Conservation (phyloP, 2,329 filamentous ascomycete species). For the Aspergillus alliaceus region DNA sequence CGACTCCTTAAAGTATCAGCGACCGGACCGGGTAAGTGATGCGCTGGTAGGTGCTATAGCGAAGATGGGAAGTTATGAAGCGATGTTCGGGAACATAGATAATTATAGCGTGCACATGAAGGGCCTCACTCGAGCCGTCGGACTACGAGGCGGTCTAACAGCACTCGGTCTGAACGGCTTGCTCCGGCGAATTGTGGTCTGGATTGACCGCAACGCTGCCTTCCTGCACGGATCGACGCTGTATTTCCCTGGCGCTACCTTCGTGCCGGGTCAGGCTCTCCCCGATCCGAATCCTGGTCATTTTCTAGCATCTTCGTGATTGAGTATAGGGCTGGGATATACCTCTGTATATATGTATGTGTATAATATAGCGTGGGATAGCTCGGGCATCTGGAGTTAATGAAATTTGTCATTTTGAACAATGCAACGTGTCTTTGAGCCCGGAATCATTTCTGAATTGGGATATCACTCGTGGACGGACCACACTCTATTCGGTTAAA, state of each 20-base stretch:
- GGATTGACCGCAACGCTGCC: slow-evolving; percentile 48
- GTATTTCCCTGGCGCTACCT: slow-evolving; percentile 34
- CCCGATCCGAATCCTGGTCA: slow-evolving; percentile 35
- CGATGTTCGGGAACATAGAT: slow-evolving; percentile 47
- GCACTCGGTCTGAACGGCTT: slow-evolving; percentile 48
- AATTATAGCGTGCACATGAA: slow-evolving; percentile 51
- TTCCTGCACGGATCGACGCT: slow-evolving; percentile 35
- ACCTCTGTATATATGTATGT: background rate
- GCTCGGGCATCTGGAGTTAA: background rate
- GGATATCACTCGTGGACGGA: background rate
- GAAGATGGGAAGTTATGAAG: slow-evolving; percentile 55
- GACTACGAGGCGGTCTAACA: slow-evolving; percentile 46
- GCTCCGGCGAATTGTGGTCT: slow-evolving; percentile 49
- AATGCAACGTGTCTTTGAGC: background rate
- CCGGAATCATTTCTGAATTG: background rate
- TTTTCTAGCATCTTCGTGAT: slow-evolving; percentile 28
- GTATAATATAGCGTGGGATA: background rate
- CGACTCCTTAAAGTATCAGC: slow-evolving; percentile 33
- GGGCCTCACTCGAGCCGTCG: slow-evolving; percentile 45
- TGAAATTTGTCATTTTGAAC: background rate
- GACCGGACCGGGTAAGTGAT: slow-evolving; percentile 35
- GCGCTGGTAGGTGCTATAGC: slow-evolving; percentile 50
- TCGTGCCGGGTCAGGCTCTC: slow-evolving; percentile 23
- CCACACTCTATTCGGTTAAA: background rate
- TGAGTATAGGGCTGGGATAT: background rate